Evolutionary conservation across 208 protist genomes (phyloP).

Genomic region (Blechomonas ayalai): DNA sequence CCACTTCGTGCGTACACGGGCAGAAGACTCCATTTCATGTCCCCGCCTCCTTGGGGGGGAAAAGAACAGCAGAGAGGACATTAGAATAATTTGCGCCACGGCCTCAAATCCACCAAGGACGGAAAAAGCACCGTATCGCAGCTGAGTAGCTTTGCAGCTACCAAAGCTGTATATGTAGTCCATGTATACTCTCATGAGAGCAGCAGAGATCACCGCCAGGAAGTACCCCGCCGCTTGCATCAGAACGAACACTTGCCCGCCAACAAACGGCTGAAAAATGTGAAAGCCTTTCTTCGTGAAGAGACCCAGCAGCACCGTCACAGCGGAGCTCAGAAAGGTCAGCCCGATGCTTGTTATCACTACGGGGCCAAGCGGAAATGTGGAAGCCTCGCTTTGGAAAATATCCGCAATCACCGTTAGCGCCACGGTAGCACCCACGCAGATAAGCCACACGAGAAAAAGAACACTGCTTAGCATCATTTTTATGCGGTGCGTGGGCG

Average conservation of each 20-base stretch:
- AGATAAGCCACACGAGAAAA: constrained; percentile 32
- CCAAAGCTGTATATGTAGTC: constrained; percentile 9
- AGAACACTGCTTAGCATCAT: constrained; percentile 23
- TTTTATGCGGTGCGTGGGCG: too few species aligned
- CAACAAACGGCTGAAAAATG: constrained; percentile 64
- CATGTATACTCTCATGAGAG: constrained; percentile 23
- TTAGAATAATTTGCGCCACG: constrained; percentile 29
- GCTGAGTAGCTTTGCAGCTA: not conserved
- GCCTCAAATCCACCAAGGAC: constrained; percentile 40
- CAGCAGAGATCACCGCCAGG: constrained; percentile 14
- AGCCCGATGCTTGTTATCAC: constrained; percentile 25
- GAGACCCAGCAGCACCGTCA: constrained; percentile 30
- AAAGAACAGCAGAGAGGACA: constrained; percentile 64
- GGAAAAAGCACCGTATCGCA: constrained; percentile 45
- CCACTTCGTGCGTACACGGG: not conserved
- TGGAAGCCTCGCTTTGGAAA: constrained; percentile 41
- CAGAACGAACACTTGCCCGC: constrained; percentile 50
- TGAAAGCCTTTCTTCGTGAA: constrained; percentile 26
- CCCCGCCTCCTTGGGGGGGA: constrained; percentile 5
- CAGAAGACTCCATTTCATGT: constrained; percentile 10
- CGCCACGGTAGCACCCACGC: constrained; percentile 20
- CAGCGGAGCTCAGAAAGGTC: constrained; percentile 17
- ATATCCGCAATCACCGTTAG: constrained; percentile 60
- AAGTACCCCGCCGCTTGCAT: constrained; percentile 59
- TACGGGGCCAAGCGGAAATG: constrained; percentile 32